Evolutionary conservation across 768 basidiomycete genomes (phyloP).

Genomic region (Chlorophyllum brunneum): DNA sequence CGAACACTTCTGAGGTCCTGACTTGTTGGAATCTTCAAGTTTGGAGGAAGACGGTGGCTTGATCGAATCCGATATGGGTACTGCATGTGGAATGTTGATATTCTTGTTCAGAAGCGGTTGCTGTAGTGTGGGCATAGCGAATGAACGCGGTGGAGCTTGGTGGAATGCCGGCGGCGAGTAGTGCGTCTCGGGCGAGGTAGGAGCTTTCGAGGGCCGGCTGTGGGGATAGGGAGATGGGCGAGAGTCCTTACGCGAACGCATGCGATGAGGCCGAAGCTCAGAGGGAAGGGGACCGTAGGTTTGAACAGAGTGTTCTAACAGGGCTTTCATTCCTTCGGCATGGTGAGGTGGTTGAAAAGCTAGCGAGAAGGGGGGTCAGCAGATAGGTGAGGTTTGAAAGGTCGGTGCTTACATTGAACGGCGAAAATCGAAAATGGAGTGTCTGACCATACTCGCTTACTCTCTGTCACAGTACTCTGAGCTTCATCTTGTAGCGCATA

Average conservation of each 20-base stretch:
- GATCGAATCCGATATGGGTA: constrained; percentile 34
- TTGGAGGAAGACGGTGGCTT: constrained; percentile 43
- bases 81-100: constrained; percentile 33
- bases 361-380: constrained; percentile 23
- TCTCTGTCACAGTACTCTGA: constrained; percentile 61
- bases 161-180: background rate
- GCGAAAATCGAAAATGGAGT: constrained; percentile 74
- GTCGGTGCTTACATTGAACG: constrained; percentile 70
- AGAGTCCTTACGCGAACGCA: constrained; percentile 66
- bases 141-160: background rate
- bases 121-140: constrained; percentile 33
- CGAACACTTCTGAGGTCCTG: constrained; percentile 36
- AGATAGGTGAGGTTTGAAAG: constrained; percentile 12
- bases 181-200: constrained; percentile 31
- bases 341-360: constrained; percentile 71
- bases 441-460: constrained; percentile 60
- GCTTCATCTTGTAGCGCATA: constrained; percentile 70
- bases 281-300: constrained; percentile 72
- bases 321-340: constrained; percentile 63
- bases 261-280: constrained; percentile 58
- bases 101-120: constrained; percentile 34
- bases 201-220: constrained; percentile 40
- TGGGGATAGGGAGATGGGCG: constrained; percentile 72
- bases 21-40: constrained; percentile 20
- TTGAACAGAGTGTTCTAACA: constrained; percentile 69